Conservation (phyloP, 2,329 filamentous ascomycete genomes). For the Sclerotinia trifoliorum region DNA sequence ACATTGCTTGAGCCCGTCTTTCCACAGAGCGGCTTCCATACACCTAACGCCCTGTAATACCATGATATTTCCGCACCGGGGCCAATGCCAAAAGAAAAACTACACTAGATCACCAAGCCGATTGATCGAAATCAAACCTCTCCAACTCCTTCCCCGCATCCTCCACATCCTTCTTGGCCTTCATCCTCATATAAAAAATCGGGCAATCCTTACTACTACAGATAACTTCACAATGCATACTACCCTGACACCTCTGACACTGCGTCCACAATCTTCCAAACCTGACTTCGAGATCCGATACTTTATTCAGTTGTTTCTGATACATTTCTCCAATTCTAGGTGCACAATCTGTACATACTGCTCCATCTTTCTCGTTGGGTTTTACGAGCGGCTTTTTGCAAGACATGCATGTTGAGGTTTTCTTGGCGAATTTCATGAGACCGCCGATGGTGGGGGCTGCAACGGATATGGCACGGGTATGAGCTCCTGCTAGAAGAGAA, state of each 20-base stretch:
- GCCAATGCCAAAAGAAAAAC: not conserved
- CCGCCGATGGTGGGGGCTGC: constrained; percentile 89
- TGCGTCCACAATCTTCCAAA: constrained; percentile 97
- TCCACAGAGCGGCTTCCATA: not conserved
- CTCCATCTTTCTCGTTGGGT: constrained; percentile 76
- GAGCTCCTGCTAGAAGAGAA: constrained; percentile 83
- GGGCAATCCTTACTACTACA: constrained; percentile 95
- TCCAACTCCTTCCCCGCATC: constrained; percentile 87
- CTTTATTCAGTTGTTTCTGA: constrained; percentile 82
- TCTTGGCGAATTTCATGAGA: constrained; percentile 97
- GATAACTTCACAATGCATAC: constrained; percentile 97
- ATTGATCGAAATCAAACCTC: constrained; percentile 83
- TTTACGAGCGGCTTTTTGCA: constrained; percentile 93
- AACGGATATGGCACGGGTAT: constrained; percentile 91
- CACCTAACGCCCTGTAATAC: not conserved
- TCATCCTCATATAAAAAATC: constrained; percentile 99
- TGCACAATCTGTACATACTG: constrained; percentile 83
- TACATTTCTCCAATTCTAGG: constrained; percentile 89
- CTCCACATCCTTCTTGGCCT: constrained; percentile 98
- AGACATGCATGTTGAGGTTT: constrained; percentile 96
- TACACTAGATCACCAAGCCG: constrained; percentile 47
- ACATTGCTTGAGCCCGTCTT: too few species aligned
- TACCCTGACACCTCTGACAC: constrained; percentile 95
- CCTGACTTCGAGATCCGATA: constrained; percentile 87
- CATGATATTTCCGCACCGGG: not conserved